Conservation (phyloP, 805 yeast genomes). For the Lipomyces sp. region DNA sequence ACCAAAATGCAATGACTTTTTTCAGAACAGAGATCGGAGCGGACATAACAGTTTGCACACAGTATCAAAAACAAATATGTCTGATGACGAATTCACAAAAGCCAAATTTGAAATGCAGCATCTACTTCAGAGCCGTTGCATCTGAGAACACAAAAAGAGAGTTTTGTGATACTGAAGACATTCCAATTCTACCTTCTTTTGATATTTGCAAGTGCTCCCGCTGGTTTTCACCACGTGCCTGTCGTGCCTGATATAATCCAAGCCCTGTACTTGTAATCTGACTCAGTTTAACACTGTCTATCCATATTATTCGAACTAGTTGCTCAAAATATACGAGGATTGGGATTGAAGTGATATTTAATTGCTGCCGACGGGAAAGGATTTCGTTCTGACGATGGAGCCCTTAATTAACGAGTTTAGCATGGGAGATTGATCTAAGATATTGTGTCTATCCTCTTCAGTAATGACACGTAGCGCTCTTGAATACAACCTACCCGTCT, state of each 20-base stretch:
- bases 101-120: slow-evolving; percentile 35
- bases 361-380: slow-evolving; percentile 11
- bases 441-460: slow-evolving; percentile 4
- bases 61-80: slow-evolving; percentile 5
- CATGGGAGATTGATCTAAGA: slow-evolving; percentile 11
- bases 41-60: slow-evolving; percentile 7
- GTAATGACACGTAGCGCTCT: not conserved
- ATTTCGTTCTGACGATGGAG: not conserved
- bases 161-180: slow-evolving; percentile 33
- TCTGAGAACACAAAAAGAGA: slow-evolving; percentile 31
- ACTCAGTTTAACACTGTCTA: not conserved
- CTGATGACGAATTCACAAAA: slow-evolving; percentile 33
- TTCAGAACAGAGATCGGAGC: slow-evolving; percentile 34
- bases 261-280: slow-evolving; percentile 14
- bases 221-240: not conserved
- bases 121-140: slow-evolving; percentile 20
- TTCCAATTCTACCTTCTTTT: not conserved
- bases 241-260: slow-evolving; percentile 17
- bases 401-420: slow-evolving; percentile 9
- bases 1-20: not conserved
- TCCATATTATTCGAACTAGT: too few relatives aligned
- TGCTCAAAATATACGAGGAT: too few relatives aligned
- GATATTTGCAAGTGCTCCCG: not conserved
- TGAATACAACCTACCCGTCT: slow-evolving; percentile 3
- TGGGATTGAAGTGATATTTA: not conserved